Percentiles rank a stretch among this genome's conserved stretches.
phyloP scores from a whole-genome alignment of 371 early-diverging fungal genomes.

The Mucor lusitanicus region DNA sequence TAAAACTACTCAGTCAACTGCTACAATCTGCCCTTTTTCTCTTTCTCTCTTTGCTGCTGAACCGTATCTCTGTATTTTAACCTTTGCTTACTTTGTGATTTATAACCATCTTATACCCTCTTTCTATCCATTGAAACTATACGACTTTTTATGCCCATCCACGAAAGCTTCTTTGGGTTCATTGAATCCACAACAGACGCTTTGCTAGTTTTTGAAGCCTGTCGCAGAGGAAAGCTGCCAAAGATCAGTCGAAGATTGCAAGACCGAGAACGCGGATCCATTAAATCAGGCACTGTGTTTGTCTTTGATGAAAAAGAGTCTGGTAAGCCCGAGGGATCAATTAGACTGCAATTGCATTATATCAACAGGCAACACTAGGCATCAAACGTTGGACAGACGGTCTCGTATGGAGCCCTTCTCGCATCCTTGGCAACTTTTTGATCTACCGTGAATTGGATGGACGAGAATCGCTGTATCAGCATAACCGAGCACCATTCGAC shows the following conservation, averaged over 20 bases:
- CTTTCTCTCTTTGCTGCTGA: neutral
- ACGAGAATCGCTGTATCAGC: constrained; percentile 25
- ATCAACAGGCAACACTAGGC: constrained; percentile 44
- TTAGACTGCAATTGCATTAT: neutral
- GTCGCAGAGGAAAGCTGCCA: constrained; percentile 58
- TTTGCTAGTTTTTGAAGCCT: constrained; percentile 69
- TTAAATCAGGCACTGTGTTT: constrained; percentile 67
- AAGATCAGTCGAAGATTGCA: constrained; percentile 65
- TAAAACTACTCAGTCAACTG: neutral
- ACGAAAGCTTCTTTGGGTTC: constrained; percentile 55
- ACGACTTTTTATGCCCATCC: constrained; percentile 28
- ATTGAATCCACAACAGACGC: constrained; percentile 68
- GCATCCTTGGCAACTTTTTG: constrained; percentile 77
- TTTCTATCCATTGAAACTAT: too few relatives aligned
- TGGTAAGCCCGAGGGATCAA: constrained; percentile 25
- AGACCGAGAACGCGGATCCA: constrained; percentile 62
- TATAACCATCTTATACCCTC: neutral
- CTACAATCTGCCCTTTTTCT: neutral
- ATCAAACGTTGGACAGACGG: constrained; percentile 92
- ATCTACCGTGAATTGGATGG: constrained; percentile 77
- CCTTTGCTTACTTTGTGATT: neutral
- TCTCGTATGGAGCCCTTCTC: too few relatives aligned
- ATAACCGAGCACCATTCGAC: neutral
- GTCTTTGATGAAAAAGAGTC: constrained; percentile 76
- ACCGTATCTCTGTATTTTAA: neutral